A percentile compares a stretch with the other conserved stretches of the same genome.
Conservation (phyloP, 768 basidiomycete genomes). For the Lactarius sp. region DNA sequence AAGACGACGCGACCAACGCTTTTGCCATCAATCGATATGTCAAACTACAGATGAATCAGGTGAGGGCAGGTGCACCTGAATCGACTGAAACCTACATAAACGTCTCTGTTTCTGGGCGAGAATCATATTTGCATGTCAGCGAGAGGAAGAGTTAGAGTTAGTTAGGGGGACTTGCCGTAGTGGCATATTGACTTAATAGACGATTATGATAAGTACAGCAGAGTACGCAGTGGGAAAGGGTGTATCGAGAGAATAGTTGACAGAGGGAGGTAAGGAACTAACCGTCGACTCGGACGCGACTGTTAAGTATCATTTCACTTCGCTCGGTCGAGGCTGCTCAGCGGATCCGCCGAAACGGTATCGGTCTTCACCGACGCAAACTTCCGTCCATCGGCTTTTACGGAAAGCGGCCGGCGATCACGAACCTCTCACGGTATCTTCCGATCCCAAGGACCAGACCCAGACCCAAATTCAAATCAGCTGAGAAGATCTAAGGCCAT, state of each 20-base stretch:
- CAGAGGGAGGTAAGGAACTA: conserved; percentile 8
- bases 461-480: background rate
- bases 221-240: background rate
- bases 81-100: conserved; percentile 13
- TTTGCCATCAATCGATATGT: conserved; percentile 31
- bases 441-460: background rate
- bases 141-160: background rate
- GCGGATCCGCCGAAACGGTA: background rate
- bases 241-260: background rate
- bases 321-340: conserved; percentile 1
- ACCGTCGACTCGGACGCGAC: conserved; percentile 4
- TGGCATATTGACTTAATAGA: conserved; percentile 1
- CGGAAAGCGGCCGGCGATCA: conserved; percentile 23
- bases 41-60: conserved; percentile 28
- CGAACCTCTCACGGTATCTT: conserved; percentile 13
- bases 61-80: background rate
- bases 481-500: background rate
- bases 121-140: background rate
- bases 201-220: background rate
- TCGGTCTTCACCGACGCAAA: conserved; percentile 11
- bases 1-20: conserved; percentile 43
- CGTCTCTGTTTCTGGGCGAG: conserved; percentile 8
- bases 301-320: conserved; percentile 19
- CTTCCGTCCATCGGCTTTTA: conserved; percentile 18
- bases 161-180: background rate